Conservation (phyloP, 352 stramenopile genomes). For the Phytopythium boreale region DNA sequence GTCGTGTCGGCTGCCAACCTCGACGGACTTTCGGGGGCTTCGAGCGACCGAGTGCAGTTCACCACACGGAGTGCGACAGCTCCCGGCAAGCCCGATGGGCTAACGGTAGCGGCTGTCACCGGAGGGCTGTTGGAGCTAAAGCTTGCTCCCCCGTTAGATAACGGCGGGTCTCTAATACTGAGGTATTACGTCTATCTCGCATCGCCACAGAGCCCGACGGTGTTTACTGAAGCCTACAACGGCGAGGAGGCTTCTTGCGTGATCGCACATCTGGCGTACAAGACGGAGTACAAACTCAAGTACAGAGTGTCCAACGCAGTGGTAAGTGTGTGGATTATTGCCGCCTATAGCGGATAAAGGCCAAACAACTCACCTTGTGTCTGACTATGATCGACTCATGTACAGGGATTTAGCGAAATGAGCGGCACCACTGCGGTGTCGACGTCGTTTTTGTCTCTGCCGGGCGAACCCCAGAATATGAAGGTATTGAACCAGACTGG, state of each 20-base stretch:
- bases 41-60: conserved; percentile 14
- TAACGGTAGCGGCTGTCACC: conserved; percentile 23
- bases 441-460: conserved; percentile 43
- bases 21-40: conserved; percentile 23
- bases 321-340: conserved; percentile 17
- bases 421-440: conserved; percentile 27
- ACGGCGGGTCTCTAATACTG: conserved; percentile 27
- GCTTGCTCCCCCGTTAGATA: conserved; percentile 31
- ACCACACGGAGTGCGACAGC: conserved; percentile 29
- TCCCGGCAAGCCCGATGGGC: conserved; percentile 28
- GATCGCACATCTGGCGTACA: conserved; percentile 28
- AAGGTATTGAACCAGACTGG: conserved; percentile 23
- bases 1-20: conserved; percentile 33
- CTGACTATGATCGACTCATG: too few relatives aligned
- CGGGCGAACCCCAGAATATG: conserved; percentile 33
- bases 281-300: conserved; percentile 43
- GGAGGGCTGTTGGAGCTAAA: conserved; percentile 42
- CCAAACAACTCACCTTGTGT: too few relatives aligned
- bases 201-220: conserved; percentile 29
- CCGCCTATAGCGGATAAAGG: too few relatives aligned
- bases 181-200: conserved; percentile 25
- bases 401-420: conserved; percentile 44
- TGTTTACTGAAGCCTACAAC: conserved; percentile 44
- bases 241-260: conserved; percentile 17
- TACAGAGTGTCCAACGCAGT: conserved; percentile 36